Percentiles rank a stretch among this genome's conserved stretches.
Conservation (phyloP, 345 rosid genomes). For the Eutrema yunnanense region DNA sequence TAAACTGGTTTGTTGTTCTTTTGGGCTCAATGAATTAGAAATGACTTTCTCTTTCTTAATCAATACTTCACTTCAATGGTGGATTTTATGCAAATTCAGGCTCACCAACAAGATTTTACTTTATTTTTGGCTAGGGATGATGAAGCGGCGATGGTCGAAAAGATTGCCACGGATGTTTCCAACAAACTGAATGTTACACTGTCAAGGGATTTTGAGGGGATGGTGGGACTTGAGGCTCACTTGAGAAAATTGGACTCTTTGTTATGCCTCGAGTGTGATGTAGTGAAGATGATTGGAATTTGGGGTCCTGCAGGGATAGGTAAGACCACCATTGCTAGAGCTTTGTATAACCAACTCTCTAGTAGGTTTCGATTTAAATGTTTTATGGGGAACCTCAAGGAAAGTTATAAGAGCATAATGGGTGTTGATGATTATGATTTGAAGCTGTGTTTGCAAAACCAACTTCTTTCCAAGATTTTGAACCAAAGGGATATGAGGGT, state of each 20-base stretch:
- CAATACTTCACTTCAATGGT: neutral
- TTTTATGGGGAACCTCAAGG: neutral
- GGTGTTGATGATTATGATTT: neutral
- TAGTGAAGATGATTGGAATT: neutral
- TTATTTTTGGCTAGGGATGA: neutral
- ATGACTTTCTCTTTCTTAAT: neutral
- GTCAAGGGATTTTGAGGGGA: neutral
- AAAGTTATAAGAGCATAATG: neutral
- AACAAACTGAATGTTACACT: neutral
- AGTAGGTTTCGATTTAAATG: neutral
- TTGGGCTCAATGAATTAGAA: neutral
- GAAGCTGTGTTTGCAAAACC: neutral
- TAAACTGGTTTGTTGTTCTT: neutral
- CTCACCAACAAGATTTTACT: neutral
- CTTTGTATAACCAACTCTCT: neutral
- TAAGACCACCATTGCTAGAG: neutral
- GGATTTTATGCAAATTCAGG: neutral
- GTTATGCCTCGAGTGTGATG: neutral
- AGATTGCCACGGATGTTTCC: neutral
- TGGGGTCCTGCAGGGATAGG: neutral
- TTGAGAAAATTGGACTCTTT: neutral
- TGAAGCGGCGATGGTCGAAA: neutral
- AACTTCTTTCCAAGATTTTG: neutral
- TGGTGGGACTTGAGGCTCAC: neutral
- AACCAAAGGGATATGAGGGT: neutral